Percentiles rank a stretch among this genome's conserved stretches.
phyloP scores from a whole-genome alignment of 495 filamentous ascomycete species.

The Trichocladium antarcticum region DNA sequence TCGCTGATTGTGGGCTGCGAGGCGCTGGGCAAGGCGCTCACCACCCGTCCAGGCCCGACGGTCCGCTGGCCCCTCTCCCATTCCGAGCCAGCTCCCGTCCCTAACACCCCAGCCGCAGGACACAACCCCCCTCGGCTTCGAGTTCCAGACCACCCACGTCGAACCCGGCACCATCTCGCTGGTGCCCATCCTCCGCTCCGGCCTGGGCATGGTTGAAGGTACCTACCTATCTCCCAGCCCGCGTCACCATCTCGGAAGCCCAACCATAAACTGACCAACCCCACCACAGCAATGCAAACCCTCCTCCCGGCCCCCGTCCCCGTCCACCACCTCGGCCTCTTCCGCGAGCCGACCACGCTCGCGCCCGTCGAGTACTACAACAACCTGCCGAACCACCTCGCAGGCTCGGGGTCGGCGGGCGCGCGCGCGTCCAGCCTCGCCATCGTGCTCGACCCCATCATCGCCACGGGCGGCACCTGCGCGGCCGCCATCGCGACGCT shows the following conservation, averaged over 20 bases:
- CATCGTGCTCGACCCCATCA: conserved; percentile 81
- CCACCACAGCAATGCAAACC: conserved; percentile 55
- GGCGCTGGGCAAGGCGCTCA: conserved; percentile 59
- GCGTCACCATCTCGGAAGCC: neutral
- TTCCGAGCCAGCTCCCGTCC: neutral
- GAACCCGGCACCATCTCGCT: conserved; percentile 58
- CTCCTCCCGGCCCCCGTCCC: conserved; percentile 72
- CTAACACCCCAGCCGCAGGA: conserved; percentile 38
- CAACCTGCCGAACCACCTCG: conserved; percentile 71
- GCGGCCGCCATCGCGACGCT: conserved; percentile 83
- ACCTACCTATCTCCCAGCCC: conserved; percentile 3
- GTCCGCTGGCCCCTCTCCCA: conserved; percentile 20
- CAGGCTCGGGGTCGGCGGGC: conserved; percentile 15
- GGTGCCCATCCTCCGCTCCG: conserved; percentile 86
- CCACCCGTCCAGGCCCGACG: conserved; percentile 33
- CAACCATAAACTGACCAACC: neutral
- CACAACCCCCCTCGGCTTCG: conserved; percentile 59
- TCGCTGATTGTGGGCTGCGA: conserved; percentile 71
- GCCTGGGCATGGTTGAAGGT: conserved; percentile 82
- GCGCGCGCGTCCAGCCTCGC: conserved; percentile 47
- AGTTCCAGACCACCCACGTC: conserved; percentile 51
- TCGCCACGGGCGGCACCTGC: conserved; percentile 85
- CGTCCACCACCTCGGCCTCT: conserved; percentile 88
- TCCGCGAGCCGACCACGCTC: conserved; percentile 73
- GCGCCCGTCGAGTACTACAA: conserved; percentile 97